Conservation (phyloP, 2,329 filamentous ascomycete genomes). For the Fusarium tricinctum region DNA sequence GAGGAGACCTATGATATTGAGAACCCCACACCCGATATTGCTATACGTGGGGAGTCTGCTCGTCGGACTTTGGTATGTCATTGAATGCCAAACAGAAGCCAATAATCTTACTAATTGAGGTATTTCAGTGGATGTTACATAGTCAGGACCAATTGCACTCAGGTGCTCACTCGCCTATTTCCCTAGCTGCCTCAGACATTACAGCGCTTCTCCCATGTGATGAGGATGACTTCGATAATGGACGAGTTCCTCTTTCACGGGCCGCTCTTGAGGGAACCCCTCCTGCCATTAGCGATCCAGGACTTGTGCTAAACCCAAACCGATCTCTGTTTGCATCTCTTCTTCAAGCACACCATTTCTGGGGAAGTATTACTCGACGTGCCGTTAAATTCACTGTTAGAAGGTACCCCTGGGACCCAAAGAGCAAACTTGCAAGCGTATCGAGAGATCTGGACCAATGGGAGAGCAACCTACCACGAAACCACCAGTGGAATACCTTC, state of each 20-base stretch:
- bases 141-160: slow-evolving; percentile 71
- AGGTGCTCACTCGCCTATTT: slow-evolving; percentile 65
- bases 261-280: slow-evolving; percentile 68
- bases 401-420: slow-evolving; percentile 61
- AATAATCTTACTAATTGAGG: slow-evolving; percentile 15
- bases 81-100: background rate
- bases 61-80: slow-evolving; percentile 66
- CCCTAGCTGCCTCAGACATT: slow-evolving; percentile 66
- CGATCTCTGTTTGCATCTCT: slow-evolving; percentile 69
- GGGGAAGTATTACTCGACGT: slow-evolving; percentile 66
- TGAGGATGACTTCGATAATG: slow-evolving; percentile 65
- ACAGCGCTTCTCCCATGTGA: slow-evolving; percentile 67
- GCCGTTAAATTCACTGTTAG: slow-evolving; percentile 62
- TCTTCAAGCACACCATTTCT: slow-evolving; percentile 68
- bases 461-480: slow-evolving; percentile 62
- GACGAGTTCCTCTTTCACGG: slow-evolving; percentile 62
- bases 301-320: slow-evolving; percentile 58
- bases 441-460: slow-evolving; percentile 61
- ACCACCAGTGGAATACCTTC: slow-evolving; percentile 62
- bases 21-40: slow-evolving; percentile 60
- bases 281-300: slow-evolving; percentile 62
- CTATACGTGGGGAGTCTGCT: slow-evolving; percentile 68
- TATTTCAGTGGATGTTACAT: slow-evolving; percentile 68
- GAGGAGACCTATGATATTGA: slow-evolving; percentile 66
- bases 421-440: slow-evolving; percentile 64